phyloP scores from a whole-genome alignment of 2,329 filamentous ascomycete species.

The Teratosphaeriaceae sp. region DNA sequence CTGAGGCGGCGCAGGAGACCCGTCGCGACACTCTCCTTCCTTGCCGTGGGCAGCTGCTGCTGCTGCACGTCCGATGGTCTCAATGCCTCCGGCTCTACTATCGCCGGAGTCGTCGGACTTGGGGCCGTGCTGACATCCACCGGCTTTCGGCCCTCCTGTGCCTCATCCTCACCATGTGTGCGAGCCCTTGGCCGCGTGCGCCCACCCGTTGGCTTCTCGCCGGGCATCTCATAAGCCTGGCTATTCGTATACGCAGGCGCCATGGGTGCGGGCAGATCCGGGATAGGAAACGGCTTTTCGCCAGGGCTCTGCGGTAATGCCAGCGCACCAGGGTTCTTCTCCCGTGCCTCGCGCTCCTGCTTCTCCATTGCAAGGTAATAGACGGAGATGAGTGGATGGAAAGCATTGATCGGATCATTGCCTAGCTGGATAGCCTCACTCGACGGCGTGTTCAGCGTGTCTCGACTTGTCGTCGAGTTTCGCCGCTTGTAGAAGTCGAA shows the following conservation, averaged over 20 bases:
- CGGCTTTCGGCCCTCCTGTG: conserved; percentile 65
- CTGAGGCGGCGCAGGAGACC: conserved; percentile 85
- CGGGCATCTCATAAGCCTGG: conserved; percentile 77
- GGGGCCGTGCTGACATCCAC: conserved; percentile 55
- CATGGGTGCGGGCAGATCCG: conserved; percentile 69
- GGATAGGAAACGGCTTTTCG: conserved; percentile 55
- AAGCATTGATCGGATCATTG: conserved; percentile 85
- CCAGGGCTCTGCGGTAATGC: conserved; percentile 51
- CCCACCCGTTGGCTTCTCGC: conserved; percentile 79
- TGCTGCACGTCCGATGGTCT: conserved; percentile 27
- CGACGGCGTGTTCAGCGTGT: conserved; percentile 78
- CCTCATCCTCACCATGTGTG: conserved; percentile 92
- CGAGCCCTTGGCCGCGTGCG: conserved; percentile 77
- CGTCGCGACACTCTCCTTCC: conserved; percentile 81
- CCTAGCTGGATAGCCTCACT: conserved; percentile 77
- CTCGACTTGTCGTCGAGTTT: conserved; percentile 81
- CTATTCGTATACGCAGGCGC: conserved; percentile 86
- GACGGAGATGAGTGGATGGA: conserved; percentile 82
- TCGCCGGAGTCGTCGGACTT: conserved; percentile 35
- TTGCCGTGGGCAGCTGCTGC: conserved; percentile 48
- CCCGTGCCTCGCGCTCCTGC: conserved; percentile 65
- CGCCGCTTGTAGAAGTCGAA: conserved; percentile 97
- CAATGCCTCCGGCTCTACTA: conserved; percentile 30
- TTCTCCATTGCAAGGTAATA: conserved; percentile 98
- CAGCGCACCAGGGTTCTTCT: conserved; percentile 53